A percentile compares a stretch with the other conserved stretches of the same genome.
phyloP scores from a whole-genome alignment of 2,329 filamentous ascomycete genomes.

The Aspergillus pseudoterreus region DNA sequence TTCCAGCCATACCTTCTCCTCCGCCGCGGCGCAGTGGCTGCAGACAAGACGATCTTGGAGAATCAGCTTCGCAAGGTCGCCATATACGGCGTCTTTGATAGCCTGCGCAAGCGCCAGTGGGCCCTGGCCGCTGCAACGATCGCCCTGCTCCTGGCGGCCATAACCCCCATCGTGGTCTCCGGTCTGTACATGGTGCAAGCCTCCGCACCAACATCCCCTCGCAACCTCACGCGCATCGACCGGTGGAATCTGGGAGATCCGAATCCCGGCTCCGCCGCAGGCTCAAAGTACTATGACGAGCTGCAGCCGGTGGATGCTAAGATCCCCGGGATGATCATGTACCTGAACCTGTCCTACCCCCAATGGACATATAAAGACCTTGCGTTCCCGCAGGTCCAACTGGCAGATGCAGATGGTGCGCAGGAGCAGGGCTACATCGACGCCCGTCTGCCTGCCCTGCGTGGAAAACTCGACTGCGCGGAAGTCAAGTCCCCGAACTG shows the following conservation, averaged over 20 bases:
- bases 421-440: too few relatives aligned
- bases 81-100: slow-evolving; percentile 56
- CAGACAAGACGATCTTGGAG: slow-evolving; percentile 14
- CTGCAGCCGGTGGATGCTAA: background rate
- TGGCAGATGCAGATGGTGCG: slow-evolving; percentile 7
- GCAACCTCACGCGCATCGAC: slow-evolving; percentile 5
- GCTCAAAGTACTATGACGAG: background rate
- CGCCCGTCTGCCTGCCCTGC: too few relatives aligned
- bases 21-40: slow-evolving; percentile 4
- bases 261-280: too few relatives aligned
- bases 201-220: background rate
- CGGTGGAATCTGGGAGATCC: slow-evolving; percentile 11
- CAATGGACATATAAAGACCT: slow-evolving; percentile 30
- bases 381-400: slow-evolving; percentile 16
- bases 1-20: slow-evolving; percentile 18
- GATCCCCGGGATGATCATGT: slow-evolving; percentile 21
- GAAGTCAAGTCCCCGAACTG: too few relatives aligned
- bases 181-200: slow-evolving; percentile 10
- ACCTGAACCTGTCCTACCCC: slow-evolving; percentile 26
- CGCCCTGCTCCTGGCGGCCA: slow-evolving; percentile 11
- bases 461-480: too few relatives aligned
- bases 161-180: slow-evolving; percentile 13
- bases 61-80: slow-evolving; percentile 21
- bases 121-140: slow-evolving; percentile 9
- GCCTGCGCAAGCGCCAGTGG: slow-evolving; percentile 16